Evolutionary conservation across 345 rosid genomes (phyloP).

Genomic region (Moricandia moricandioides): DNA sequence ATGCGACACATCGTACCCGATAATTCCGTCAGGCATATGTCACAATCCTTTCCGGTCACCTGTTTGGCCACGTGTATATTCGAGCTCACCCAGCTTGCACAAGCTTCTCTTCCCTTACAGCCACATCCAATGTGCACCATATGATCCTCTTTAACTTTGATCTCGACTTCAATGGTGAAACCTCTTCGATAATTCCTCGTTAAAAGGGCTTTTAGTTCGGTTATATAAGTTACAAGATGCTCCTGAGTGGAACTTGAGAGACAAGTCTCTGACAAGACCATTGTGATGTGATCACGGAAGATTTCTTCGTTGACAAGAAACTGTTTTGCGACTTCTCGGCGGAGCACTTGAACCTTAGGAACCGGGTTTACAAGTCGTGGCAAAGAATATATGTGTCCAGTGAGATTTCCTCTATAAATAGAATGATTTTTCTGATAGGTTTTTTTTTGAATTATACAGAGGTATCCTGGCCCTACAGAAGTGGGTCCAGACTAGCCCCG

Average conservation of each 20-base stretch:
- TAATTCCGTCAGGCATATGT: conserved; percentile 3
- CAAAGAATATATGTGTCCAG: background rate
- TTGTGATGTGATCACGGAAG: background rate
- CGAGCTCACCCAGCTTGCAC: background rate
- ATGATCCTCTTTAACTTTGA: background rate
- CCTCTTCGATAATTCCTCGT: background rate
- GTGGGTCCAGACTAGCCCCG: too few relatives aligned
- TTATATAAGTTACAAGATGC: background rate
- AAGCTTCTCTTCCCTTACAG: conserved; percentile 5
- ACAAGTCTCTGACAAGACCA: conserved; percentile 3
- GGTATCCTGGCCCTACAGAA: too few relatives aligned
- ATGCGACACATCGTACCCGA: background rate
- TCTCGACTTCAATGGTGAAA: background rate
- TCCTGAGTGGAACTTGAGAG: background rate
- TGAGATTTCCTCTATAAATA: background rate
- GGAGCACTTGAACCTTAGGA: background rate
- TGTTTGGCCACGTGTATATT: background rate
- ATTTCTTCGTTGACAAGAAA: background rate
- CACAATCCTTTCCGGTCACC: conserved; percentile 1
- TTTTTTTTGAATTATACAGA: too few relatives aligned
- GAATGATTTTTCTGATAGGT: background rate
- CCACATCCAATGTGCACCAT: background rate
- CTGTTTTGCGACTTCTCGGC: background rate
- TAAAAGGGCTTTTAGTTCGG: background rate
- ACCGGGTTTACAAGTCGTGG: background rate